A percentile compares a stretch with the other conserved stretches of the same genome.
These are phyloP conservation scores for Cercophora sp. DNA, from an alignment of 495 filamentous ascomycete species.

Conservation along the genomic window DNA sequence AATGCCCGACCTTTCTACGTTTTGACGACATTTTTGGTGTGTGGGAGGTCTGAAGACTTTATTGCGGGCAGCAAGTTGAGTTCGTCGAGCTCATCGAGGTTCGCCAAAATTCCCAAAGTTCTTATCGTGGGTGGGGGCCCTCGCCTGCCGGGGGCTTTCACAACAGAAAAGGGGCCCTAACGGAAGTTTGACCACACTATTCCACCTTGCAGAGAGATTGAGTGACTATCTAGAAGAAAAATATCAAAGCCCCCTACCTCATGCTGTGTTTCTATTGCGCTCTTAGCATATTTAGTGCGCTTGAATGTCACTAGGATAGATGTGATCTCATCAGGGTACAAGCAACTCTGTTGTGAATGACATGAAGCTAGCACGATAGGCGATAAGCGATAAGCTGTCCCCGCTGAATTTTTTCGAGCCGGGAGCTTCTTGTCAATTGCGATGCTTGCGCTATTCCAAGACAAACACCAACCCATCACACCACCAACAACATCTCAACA, in stretches of 20 bases:
- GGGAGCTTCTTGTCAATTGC: not conserved
- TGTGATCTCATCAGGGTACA: too few species aligned
- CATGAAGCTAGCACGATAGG: too few species aligned
- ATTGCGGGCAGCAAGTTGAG: not conserved
- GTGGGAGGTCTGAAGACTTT: not conserved
- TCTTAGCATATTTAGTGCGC: too few species aligned
- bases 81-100: not conserved
- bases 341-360: too few species aligned
- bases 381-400: conserved; percentile 29
- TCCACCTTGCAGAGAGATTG: too few species aligned
- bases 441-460: conserved; percentile 2
- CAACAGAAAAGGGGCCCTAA: too few species aligned
- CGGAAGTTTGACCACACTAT: too few species aligned
- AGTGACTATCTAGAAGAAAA: too few species aligned
- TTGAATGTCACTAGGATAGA: too few species aligned
- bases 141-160: too few species aligned
- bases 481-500: conserved; percentile 17
- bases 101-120: conserved; percentile 15
- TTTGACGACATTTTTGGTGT: conserved; percentile 24
- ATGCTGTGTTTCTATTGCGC: too few species aligned
- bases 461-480: conserved; percentile 3
- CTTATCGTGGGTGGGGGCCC: conserved; percentile 27
- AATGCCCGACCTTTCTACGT: conserved; percentile 24
- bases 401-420: conserved; percentile 31
- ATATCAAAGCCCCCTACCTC: too few species aligned